phyloP scores from a whole-genome alignment of 1,284 basidiomycete species.

The Ustilago esculenta region DNA sequence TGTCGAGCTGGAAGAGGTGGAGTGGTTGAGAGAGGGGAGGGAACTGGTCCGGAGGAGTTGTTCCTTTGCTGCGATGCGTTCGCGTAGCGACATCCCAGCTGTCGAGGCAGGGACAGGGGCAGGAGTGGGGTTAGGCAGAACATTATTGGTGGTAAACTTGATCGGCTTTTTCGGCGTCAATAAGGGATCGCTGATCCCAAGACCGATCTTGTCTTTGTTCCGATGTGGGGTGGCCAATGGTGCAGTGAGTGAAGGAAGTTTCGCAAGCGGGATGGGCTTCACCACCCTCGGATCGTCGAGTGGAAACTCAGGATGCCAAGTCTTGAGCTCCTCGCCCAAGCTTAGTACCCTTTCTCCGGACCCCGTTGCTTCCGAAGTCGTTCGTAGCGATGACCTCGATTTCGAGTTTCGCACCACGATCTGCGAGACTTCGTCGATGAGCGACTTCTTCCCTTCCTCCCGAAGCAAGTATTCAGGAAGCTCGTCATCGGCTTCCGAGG shows the following conservation, averaged over 20 bases:
- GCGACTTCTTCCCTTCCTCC: conserved; percentile 12
- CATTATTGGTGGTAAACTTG: background rate
- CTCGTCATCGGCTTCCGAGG: conserved; percentile 24
- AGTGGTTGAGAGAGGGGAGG: conserved; percentile 10
- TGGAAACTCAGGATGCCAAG: conserved; percentile 44
- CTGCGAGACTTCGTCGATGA: conserved; percentile 34
- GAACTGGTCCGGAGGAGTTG: conserved; percentile 34
- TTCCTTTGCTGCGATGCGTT: conserved; percentile 55
- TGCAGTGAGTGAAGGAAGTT: conserved; percentile 25
- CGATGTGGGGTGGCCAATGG: conserved; percentile 30
- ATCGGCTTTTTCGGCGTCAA: background rate
- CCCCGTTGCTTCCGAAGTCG: no score
- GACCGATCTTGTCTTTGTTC: conserved; percentile 10
- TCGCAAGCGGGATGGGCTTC: conserved; percentile 25
- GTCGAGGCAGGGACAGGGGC: background rate
- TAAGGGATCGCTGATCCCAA: conserved; percentile 3
- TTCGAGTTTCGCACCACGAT: conserved; percentile 13
- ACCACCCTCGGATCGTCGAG: conserved; percentile 30
- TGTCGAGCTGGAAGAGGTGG: no score
- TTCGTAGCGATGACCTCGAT: conserved; percentile 16
- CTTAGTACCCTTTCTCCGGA: no score
- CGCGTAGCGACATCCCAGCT: conserved; percentile 26
- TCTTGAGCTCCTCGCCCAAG: conserved; percentile 2
- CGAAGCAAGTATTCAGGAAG: background rate
- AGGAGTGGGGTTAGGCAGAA: background rate